Conservation (phyloP, 805 yeast genomes). For the Vanderwaltozyma polyspora region DNA sequence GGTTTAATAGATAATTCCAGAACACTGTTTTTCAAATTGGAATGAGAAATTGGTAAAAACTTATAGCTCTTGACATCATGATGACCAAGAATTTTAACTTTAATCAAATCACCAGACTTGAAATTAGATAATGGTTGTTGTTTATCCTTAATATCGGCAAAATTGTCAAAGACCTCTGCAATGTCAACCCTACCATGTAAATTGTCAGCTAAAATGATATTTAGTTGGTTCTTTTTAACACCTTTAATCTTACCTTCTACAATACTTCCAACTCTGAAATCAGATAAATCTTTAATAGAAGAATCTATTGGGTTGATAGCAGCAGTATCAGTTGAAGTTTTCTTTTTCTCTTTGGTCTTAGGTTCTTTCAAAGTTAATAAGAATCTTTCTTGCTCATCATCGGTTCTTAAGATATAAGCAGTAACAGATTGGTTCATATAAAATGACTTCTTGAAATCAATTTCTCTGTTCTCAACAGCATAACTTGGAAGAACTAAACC, state of each 20-base stretch:
- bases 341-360: constrained; percentile 8
- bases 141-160: constrained; percentile 44
- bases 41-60: constrained; percentile 55
- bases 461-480: constrained; percentile 43
- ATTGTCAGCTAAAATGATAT: constrained; percentile 66
- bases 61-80: constrained; percentile 61
- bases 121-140: constrained; percentile 49
- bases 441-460: constrained; percentile 45
- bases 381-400: constrained; percentile 60
- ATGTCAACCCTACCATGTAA: constrained; percentile 71
- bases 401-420: constrained; percentile 55
- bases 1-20: constrained; percentile 54
- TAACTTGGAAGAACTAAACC: constrained; percentile 75
- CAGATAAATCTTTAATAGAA: constrained; percentile 36
- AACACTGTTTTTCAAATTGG: constrained; percentile 41
- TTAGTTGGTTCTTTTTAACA: constrained; percentile 62
- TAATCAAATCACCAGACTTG: constrained; percentile 44
- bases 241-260: constrained; percentile 52
- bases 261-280: constrained; percentile 46
- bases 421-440: constrained; percentile 59
- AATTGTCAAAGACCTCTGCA: constrained; percentile 50
- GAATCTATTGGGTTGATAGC: constrained; percentile 51
- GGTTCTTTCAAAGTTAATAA: constrained; percentile 47
- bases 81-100: constrained; percentile 63
- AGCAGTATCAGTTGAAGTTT: constrained; percentile 3